Evolutionary conservation across 495 filamentous ascomycete species (phyloP).

Genomic region (Oidiodendron maius): DNA sequence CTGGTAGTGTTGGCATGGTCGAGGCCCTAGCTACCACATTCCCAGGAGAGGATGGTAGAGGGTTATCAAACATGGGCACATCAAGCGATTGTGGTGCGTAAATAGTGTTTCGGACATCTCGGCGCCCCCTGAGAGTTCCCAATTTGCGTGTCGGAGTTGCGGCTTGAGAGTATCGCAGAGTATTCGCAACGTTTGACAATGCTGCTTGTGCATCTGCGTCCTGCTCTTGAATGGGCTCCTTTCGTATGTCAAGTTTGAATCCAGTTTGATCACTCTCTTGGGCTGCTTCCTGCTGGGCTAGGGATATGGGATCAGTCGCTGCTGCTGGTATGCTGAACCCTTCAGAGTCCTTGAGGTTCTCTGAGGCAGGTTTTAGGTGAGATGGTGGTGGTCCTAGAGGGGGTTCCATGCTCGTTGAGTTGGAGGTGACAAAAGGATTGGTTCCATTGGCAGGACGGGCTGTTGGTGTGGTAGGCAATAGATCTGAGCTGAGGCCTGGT

Average conservation of each 20-base stretch:
- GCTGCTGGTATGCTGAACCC: conserved; percentile 65
- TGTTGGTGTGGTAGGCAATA: conserved; percentile 6
- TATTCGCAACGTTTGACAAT: conserved; percentile 85
- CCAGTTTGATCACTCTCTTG: conserved; percentile 57
- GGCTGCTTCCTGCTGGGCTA: conserved; percentile 73
- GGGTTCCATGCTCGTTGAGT: conserved; percentile 31
- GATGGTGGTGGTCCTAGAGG: conserved; percentile 40
- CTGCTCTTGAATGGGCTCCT: conserved; percentile 90
- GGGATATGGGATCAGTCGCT: conserved; percentile 72
- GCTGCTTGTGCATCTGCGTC: conserved; percentile 83
- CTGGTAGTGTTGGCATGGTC: conserved; percentile 37
- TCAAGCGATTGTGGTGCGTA: conserved; percentile 52
- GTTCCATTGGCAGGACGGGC: conserved; percentile 14
- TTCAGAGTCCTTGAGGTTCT: conserved; percentile 46
- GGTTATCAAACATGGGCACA: conserved; percentile 27
- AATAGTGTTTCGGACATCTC: conserved; percentile 86
- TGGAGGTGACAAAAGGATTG: conserved; percentile 7
- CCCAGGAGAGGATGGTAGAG: conserved; percentile 39
- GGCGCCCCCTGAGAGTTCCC: conserved; percentile 77
- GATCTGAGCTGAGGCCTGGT: conserved; percentile 11
- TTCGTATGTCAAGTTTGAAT: conserved; percentile 88
- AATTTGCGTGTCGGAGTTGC: conserved; percentile 56
- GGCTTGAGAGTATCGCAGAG: conserved; percentile 51
- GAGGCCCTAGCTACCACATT: conserved; percentile 33
- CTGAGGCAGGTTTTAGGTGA: conserved; percentile 26